These are phyloP conservation scores for Penicillium sp. DNA, from an alignment of 2,329 filamentous ascomycete species.

Conservation along the genomic window DNA sequence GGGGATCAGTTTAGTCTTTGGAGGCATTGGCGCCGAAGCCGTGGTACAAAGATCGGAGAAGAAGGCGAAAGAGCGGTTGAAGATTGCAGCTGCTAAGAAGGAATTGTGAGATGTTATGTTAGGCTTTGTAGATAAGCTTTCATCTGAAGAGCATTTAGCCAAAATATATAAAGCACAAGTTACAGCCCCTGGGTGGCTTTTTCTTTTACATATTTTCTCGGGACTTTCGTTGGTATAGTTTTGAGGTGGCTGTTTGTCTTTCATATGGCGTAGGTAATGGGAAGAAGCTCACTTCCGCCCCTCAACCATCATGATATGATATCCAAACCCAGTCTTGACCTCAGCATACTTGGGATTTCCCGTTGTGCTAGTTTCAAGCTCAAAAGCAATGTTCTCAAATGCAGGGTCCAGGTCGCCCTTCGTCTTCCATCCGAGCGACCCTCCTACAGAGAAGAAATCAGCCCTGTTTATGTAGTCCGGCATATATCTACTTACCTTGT, in stretches of 20 bases:
- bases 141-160: background rate
- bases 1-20: constrained; percentile 89
- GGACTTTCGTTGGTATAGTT: background rate
- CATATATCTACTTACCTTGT: constrained; percentile 43
- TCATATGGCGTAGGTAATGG: background rate
- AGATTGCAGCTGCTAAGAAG: constrained; percentile 41
- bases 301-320: constrained; percentile 68
- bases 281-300: constrained; percentile 52
- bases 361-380: constrained; percentile 60
- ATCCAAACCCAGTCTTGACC: constrained; percentile 63
- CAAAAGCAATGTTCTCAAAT: constrained; percentile 63
- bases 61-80: constrained; percentile 69
- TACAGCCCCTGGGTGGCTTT: background rate
- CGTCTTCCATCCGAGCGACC: constrained; percentile 62
- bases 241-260: background rate
- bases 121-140: background rate
- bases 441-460: constrained; percentile 44
- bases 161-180: background rate
- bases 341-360: constrained; percentile 61
- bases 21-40: constrained; percentile 89
- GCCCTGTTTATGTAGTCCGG: background rate
- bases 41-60: constrained; percentile 80
- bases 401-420: constrained; percentile 55
- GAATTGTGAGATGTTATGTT: constrained; percentile 18
- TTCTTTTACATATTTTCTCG: constrained; percentile 2